A percentile compares a stretch with the other conserved stretches of the same genome.
These are phyloP conservation scores for Zygoascus biomembranicola DNA, from an alignment of 805 yeast species.

Conservation along the genomic window DNA sequence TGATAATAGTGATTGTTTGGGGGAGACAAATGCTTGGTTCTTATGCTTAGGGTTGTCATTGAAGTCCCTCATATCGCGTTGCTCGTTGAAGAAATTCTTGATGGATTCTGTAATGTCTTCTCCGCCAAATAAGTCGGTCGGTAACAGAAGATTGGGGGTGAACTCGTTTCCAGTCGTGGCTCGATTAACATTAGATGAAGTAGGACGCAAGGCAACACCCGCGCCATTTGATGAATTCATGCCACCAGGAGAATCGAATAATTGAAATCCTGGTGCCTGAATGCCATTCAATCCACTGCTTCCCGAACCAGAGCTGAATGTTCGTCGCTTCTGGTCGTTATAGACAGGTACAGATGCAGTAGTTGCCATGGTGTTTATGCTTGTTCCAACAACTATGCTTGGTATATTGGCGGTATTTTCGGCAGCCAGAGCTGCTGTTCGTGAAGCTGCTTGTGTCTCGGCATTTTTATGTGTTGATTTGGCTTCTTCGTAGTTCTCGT, in stretches of 20 bases:
- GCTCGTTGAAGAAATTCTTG: constrained; percentile 12
- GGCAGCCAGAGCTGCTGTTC: background rate
- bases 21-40: constrained; percentile 9
- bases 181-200: background rate
- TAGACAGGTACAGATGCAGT: background rate
- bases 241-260: background rate
- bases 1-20: constrained; percentile 14
- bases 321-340: background rate
- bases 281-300: background rate
- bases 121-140: constrained; percentile 27
- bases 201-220: background rate
- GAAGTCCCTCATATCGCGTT: background rate
- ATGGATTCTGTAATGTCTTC: constrained; percentile 21
- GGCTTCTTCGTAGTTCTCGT: constrained; percentile 26
- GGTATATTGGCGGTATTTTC: background rate
- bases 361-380: background rate
- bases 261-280: background rate
- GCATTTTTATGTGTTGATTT: background rate
- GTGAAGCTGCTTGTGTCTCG: background rate
- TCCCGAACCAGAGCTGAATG: background rate
- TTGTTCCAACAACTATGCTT: background rate
- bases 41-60: background rate
- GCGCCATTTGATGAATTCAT: background rate
- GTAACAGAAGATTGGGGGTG: constrained; percentile 27
- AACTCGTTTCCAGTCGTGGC: background rate